Base-by-base conservation (phyloP, 495 filamentous ascomycete species). In the Penicillium salamii region DNA sequence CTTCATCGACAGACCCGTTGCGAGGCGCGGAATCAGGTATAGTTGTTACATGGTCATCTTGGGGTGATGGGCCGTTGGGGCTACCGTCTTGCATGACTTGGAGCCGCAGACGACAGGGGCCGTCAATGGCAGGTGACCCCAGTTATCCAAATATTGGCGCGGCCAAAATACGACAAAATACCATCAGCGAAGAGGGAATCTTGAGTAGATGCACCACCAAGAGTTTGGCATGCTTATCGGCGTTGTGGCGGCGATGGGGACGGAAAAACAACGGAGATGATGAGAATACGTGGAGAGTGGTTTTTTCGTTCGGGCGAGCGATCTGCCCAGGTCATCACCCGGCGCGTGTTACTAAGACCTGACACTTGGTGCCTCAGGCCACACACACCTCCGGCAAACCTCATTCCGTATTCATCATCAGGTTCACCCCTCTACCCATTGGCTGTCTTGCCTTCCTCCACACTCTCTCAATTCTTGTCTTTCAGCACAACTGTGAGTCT, bases 151-250 rank as follows among this genome's bases (percentile, higher is more conserved):
- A 78, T 76, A 79, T 82, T 78, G 78, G 68, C 74, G 64, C 74
- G 76, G 80, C 86, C 66, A 76, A 80, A 70, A 61, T 61, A 45
- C 60, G 59, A 69, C 66, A 86, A 82, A 80, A 69, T 64, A 72
- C 75, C 72, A 81, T 91, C 86, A 81, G 77, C 67, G 60, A 72
- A 82, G 77, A 75, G 79, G 66, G 74, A 66, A 55, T 58, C 63
- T 58, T 68, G 70, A 70, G 70, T 66, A 51, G 57, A 81, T 63
- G 71, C 61, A 68, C 54, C 63, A 80, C 66, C 55, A 66, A 66
- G 78, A 78, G 59, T 89, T 79, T 89, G 76, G 73, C 70, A 80
- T 79, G 80, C 77, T 77, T 75, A 75, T 75, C 70, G 63, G 68
- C 55, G 57, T 46, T 45, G 59, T 65, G 57, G 67, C 65, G 66